Evolutionary conservation across 2,329 filamentous ascomycete species (phyloP).

Genomic region (Cryphonectria parasitica): DNA sequence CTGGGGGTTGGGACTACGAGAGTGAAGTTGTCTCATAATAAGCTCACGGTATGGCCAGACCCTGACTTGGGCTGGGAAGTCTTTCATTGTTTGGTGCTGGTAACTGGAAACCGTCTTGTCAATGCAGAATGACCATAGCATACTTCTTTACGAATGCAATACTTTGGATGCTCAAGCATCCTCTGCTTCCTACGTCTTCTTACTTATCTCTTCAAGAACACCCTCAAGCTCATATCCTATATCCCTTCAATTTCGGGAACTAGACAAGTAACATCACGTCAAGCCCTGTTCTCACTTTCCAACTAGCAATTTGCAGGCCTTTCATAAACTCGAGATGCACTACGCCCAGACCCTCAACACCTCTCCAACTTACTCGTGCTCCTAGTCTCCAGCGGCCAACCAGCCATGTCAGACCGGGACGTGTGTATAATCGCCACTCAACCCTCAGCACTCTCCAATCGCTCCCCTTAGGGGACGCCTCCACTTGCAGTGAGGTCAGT

Average conservation of each 20-base stretch:
- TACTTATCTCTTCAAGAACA: background rate
- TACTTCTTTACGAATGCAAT: slow-evolving; percentile 11
- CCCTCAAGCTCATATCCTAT: background rate
- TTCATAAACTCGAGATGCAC: background rate
- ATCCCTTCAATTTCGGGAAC: background rate
- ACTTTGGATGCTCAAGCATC: background rate
- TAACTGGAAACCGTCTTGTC: slow-evolving; percentile 14
- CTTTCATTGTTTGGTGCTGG: slow-evolving; percentile 11
- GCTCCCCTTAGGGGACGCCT: background rate
- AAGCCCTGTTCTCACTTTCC: background rate
- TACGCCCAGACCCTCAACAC: background rate
- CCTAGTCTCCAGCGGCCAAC: background rate
- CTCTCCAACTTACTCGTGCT: background rate
- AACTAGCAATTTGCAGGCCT: background rate
- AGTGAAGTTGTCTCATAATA: background rate
- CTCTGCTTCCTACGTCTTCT: background rate
- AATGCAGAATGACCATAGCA: slow-evolving; percentile 16
- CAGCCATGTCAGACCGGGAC: background rate
- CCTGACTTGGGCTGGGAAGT: background rate
- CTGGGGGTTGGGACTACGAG: slow-evolving; percentile 5
- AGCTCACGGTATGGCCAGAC: slow-evolving; percentile 8
- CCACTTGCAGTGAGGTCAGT: background rate
- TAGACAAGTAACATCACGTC: background rate
- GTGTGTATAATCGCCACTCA: background rate
- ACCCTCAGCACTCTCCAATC: background rate